Base-by-base conservation (phyloP, 306 rosid species). In the Cucumis sativus region DNA sequence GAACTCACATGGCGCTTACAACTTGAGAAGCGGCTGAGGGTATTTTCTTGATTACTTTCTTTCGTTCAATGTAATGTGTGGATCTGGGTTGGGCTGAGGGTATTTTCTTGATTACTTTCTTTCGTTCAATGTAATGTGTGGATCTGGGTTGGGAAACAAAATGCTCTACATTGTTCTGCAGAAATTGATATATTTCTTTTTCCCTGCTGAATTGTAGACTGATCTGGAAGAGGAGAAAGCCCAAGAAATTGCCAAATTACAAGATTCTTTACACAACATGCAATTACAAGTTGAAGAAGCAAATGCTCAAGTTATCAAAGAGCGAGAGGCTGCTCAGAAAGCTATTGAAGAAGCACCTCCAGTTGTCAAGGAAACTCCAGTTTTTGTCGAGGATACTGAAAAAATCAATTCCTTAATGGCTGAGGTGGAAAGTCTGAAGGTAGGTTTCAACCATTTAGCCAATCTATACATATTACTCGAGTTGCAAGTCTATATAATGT, bases 1-100 rank as follows among this genome's bases (percentile, higher is more conserved):
- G 99, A 96, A 83, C 99, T 96, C 74, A 92, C 99, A 55, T 96
- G 97, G 97, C 99, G 99, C 74, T 87, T 96, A 85, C 99, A 96
- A 83, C 88, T 96, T 54, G 99, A 96, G 89, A 96, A 96, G 92
- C 89, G 99, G 68, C 80, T 96, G 77, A 90, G 99, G 82, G 99
- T 95, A 88, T 81, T 54, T 82, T 70, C 79, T 74, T 85, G 72
- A 55, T 79, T 63, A 12, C 30, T 47, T 73, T 18, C 8, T 81
- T 84, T 80, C 62, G 35, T 71, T 55, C 28, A 37, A 47, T 65
- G 74, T 14, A 41, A n/a, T n/a, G n/a, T n/a, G n/a, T n/a, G n/a
- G n/a, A n/a, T n/a, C n/a, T n/a, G n/a, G n/a, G n/a, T n/a, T n/a
- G n/a, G 99, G 68, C 80, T 96, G 77, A 90, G 99, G 82, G 99